phyloP scores from a whole-genome alignment of 768 basidiomycete genomes.

The Suillus tomentosus region DNA sequence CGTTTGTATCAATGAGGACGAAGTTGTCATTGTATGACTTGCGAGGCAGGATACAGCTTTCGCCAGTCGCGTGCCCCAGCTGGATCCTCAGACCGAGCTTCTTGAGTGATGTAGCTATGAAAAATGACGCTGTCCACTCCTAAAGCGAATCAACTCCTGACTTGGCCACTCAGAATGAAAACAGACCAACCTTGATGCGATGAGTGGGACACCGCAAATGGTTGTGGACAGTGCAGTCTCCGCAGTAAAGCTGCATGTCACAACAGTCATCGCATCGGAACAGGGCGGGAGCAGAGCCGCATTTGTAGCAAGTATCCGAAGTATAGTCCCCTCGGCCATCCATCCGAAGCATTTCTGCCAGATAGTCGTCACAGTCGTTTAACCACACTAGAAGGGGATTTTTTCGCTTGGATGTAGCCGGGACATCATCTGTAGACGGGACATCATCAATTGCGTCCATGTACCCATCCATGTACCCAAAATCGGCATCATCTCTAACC shows the following conservation, averaged over 20 bases:
- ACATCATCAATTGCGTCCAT: too few relatives aligned
- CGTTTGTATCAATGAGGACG: conserved; percentile 25
- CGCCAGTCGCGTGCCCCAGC: conserved; percentile 23
- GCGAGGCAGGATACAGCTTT: conserved; percentile 16
- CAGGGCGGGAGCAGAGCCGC: neutral
- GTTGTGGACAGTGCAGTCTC: neutral
- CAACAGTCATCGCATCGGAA: conserved; percentile 9
- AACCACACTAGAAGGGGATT: conserved; percentile 10
- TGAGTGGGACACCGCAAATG: conserved; percentile 10
- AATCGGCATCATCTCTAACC: neutral
- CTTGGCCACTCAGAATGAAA: neutral
- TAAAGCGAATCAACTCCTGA: neutral
- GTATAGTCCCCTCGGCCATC: conserved; percentile 9
- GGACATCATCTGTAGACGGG: too few relatives aligned
- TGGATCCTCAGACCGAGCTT: conserved; percentile 23
- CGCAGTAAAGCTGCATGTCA: neutral
- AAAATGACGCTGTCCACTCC: conserved; percentile 25
- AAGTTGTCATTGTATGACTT: conserved; percentile 16
- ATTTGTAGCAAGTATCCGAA: neutral
- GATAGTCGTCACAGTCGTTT: conserved; percentile 2
- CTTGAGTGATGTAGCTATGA: conserved; percentile 19
- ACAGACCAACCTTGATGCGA: conserved; percentile 8
- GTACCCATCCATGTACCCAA: neutral
- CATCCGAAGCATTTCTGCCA: conserved; percentile 12
- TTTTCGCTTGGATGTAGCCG: too few relatives aligned